Conservation (phyloP, 352 stramenopile species). For the Globisporangium sylvaticum region DNA sequence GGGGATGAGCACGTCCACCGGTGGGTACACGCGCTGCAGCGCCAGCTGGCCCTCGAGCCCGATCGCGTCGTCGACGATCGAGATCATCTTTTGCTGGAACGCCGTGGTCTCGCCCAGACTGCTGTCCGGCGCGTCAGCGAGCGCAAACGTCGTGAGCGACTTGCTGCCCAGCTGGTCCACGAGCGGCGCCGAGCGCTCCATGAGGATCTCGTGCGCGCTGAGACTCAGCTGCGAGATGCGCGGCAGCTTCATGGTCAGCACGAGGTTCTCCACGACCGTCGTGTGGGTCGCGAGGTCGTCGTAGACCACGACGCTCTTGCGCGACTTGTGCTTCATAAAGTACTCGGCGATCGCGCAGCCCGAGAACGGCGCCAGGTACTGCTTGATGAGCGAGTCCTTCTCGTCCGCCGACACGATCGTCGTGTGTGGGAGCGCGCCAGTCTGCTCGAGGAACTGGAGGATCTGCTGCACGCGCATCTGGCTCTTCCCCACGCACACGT, state of each 20-base stretch:
- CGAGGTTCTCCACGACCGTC: constrained; percentile 66
- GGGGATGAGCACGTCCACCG: constrained; percentile 59
- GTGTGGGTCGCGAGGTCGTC: constrained; percentile 76
- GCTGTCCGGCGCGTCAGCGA: constrained; percentile 60
- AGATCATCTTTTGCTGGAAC: constrained; percentile 60
- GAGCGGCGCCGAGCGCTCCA: constrained; percentile 79
- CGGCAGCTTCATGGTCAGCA: constrained; percentile 65
- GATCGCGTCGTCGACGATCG: constrained; percentile 72
- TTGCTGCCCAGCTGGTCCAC: constrained; percentile 27
- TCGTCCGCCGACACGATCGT: constrained; percentile 69
- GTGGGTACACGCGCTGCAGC: constrained; percentile 58
- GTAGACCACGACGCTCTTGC: constrained; percentile 70
- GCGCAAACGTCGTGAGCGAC: constrained; percentile 64
- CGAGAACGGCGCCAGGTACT: constrained; percentile 80
- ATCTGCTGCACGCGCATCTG: constrained; percentile 59
- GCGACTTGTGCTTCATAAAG: constrained; percentile 49
- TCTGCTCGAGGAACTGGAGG: constrained; percentile 43
- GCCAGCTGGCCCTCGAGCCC: constrained; percentile 44
- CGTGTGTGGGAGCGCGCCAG: constrained; percentile 40
- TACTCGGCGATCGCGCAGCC: constrained; percentile 73
- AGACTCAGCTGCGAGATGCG: constrained; percentile 58
- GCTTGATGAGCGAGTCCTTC: constrained; percentile 64
- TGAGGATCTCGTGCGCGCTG: constrained; percentile 59
- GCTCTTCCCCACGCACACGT: constrained; percentile 69
- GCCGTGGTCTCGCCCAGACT: constrained; percentile 39